These are phyloP conservation scores for Iberis pinnata DNA, from an alignment of 345 rosid species.

Conservation along the genomic window DNA sequence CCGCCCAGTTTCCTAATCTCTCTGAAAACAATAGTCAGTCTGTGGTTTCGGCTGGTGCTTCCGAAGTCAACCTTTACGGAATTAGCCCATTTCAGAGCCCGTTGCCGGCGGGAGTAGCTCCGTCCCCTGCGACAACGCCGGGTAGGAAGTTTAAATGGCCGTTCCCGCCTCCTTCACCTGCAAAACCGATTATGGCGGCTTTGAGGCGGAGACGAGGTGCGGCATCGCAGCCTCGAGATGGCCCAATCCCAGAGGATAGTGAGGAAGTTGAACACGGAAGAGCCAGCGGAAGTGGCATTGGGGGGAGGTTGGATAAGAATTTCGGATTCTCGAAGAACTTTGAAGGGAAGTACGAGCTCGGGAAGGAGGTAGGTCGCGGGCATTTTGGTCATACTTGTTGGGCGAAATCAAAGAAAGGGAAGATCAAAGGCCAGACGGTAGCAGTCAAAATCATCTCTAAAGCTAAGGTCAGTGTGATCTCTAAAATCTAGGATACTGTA, in stretches of 20 bases:
- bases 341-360: conserved; percentile 68
- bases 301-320: conserved; percentile 57
- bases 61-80: conserved; percentile 43
- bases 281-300: conserved; percentile 25
- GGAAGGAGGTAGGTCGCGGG: conserved; percentile 87
- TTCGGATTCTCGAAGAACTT: conserved; percentile 79
- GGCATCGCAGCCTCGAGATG: conserved; percentile 48
- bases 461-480: conserved; percentile 62
- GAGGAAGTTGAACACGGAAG: conserved; percentile 19
- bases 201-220: conserved; percentile 44
- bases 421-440: conserved; percentile 62
- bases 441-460: conserved; percentile 95
- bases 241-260: conserved; percentile 57
- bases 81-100: conserved; percentile 72
- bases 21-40: background rate
- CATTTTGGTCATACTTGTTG: conserved; percentile 98
- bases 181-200: conserved; percentile 83
- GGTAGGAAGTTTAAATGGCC: conserved; percentile 88
- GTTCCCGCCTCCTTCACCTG: conserved; percentile 95
- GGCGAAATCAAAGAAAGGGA: conserved; percentile 80
- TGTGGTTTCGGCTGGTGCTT: conserved; percentile 13
- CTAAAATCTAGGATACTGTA: no score
- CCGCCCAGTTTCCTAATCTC: conserved; percentile 19
- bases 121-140: conserved; percentile 81
- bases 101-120: conserved; percentile 72